These are phyloP conservation scores for Kazachstania psychrophila DNA, from an alignment of 805 yeast genomes.

Conservation along the genomic window DNA sequence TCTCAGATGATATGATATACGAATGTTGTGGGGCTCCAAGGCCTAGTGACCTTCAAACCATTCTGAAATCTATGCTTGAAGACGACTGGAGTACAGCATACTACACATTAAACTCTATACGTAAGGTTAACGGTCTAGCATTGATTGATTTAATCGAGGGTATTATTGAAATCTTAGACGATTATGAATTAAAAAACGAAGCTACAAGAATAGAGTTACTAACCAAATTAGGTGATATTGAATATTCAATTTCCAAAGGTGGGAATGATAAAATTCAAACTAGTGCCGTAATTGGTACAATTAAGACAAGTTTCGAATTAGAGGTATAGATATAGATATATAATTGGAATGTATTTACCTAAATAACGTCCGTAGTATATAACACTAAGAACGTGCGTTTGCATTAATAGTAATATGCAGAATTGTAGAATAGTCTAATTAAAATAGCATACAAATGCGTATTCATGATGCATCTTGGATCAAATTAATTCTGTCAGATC, in stretches of 20 bases:
- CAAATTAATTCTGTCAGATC: no score
- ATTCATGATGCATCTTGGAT: no score
- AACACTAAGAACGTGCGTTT: no score
- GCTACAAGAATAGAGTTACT: slow-evolving; percentile 54
- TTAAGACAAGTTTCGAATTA: slow-evolving; percentile 44
- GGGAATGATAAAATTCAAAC: slow-evolving; percentile 86
- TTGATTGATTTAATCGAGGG: slow-evolving; percentile 76
- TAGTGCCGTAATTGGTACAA: slow-evolving; percentile 81
- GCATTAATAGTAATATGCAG: no score
- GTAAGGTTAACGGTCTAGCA: slow-evolving; percentile 75
- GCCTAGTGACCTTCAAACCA: slow-evolving; percentile 70
- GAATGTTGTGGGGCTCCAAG: slow-evolving; percentile 95
- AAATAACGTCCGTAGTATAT: no score
- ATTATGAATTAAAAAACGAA: slow-evolving; percentile 51
- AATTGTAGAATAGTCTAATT: no score
- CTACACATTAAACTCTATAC: slow-evolving; percentile 54
- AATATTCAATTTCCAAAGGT: slow-evolving; percentile 84
- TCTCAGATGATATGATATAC: slow-evolving; percentile 69
- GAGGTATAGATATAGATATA: no score
- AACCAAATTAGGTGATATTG: slow-evolving; percentile 73
- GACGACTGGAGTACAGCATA: slow-evolving; percentile 84
- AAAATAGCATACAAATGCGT: no score
- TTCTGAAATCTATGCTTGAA: slow-evolving; percentile 66
- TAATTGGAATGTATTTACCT: no score
- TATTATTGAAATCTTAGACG: slow-evolving; percentile 58